phyloP scores from a whole-genome alignment of 1,139 yeast genomes.

The Candida smagusa region DNA sequence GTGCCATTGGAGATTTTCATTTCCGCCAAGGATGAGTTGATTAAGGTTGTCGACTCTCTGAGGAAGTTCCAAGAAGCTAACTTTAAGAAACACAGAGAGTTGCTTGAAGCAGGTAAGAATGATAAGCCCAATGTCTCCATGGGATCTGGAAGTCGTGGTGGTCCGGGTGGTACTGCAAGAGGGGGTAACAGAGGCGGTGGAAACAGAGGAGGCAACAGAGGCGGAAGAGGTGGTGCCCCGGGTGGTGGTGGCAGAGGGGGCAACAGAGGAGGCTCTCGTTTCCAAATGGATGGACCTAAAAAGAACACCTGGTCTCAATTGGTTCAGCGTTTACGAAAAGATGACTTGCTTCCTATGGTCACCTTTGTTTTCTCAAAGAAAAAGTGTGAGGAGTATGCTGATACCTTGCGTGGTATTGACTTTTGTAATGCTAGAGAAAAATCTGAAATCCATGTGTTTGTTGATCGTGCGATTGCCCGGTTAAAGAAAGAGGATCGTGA shows the following conservation, averaged over 20 bases:
- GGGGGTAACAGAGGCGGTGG: constrained; percentile 24
- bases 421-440: constrained; percentile 81
- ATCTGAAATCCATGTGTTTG: constrained; percentile 88
- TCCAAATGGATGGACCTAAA: constrained; percentile 64
- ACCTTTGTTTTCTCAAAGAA: constrained; percentile 91
- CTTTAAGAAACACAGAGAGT: constrained; percentile 59
- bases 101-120: constrained; percentile 39
- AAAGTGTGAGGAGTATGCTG: constrained; percentile 90
- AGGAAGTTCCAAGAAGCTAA: constrained; percentile 66
- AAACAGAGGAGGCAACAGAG: constrained; percentile 24
- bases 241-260: constrained; percentile 24
- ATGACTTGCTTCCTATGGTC: constrained; percentile 82
- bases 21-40: constrained; percentile 71
- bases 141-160: constrained; percentile 45
- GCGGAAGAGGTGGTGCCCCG: constrained; percentile 19
- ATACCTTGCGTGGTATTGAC: constrained; percentile 67
- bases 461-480: constrained; percentile 83
- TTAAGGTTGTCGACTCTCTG: constrained; percentile 71
- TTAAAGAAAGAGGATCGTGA: constrained; percentile 90
- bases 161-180: constrained; percentile 44
- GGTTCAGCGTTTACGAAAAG: constrained; percentile 66
- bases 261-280: constrained; percentile 19
- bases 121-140: constrained; percentile 28
- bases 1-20: constrained; percentile 86
- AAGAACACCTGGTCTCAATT: constrained; percentile 76